phyloP scores from a whole-genome alignment of 2,329 filamentous ascomycete species.

The Sclerotiophoma versabilis region DNA sequence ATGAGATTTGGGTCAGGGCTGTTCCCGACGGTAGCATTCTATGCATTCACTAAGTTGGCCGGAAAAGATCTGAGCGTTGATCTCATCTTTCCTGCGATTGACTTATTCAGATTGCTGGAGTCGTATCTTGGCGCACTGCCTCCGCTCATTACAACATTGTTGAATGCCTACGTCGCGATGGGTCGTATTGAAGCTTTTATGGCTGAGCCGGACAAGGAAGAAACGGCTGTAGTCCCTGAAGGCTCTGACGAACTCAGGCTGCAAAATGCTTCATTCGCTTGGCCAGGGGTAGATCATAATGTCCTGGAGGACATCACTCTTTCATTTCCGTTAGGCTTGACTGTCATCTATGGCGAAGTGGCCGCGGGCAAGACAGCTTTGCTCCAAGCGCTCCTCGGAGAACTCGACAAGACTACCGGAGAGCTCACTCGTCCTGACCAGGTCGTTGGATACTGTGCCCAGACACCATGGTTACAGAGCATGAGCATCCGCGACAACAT shows the following conservation, averaged over 20 bases:
- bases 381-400: conserved; percentile 65
- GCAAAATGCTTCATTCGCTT: conserved; percentile 74
- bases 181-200: conserved; percentile 86
- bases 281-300: conserved; percentile 71
- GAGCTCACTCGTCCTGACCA: conserved; percentile 61
- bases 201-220: conserved; percentile 79
- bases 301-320: conserved; percentile 64
- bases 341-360: conserved; percentile 69
- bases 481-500: conserved; percentile 76
- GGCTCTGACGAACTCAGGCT: conserved; percentile 57
- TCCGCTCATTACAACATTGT: conserved; percentile 73
- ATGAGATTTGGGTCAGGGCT: conserved; percentile 75
- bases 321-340: conserved; percentile 63
- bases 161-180: conserved; percentile 85
- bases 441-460: conserved; percentile 69
- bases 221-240: conserved; percentile 50
- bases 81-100: conserved; percentile 84
- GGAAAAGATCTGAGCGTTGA: conserved; percentile 75
- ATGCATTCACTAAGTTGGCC: conserved; percentile 77
- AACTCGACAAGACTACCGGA: conserved; percentile 62
- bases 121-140: conserved; percentile 77
- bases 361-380: conserved; percentile 69
- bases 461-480: conserved; percentile 72
- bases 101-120: conserved; percentile 80
- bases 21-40: conserved; percentile 83